Conservation (phyloP, 2,329 filamentous ascomycete species). For the Fulvia fulva region DNA sequence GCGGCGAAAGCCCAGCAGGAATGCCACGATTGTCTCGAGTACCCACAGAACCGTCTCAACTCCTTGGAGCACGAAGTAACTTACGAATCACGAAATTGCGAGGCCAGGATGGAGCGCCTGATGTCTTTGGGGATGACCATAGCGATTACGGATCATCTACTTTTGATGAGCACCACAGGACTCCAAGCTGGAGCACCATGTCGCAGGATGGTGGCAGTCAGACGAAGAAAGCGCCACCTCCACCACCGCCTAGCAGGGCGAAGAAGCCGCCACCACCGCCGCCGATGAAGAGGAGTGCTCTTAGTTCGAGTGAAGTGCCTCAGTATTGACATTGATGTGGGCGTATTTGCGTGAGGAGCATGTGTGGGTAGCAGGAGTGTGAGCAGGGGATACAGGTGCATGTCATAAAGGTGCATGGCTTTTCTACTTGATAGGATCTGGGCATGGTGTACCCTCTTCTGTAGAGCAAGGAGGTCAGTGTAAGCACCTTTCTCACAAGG, state of each 20-base stretch:
- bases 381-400: slow-evolving; percentile 1
- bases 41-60: slow-evolving; percentile 52
- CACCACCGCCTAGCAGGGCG: slow-evolving; percentile 52
- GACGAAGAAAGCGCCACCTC: slow-evolving; percentile 60
- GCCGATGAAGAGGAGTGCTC: slow-evolving; percentile 57
- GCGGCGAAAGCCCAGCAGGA: slow-evolving; percentile 49
- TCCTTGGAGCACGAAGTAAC: slow-evolving; percentile 47
- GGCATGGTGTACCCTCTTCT: neutral
- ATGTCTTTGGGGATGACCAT: slow-evolving; percentile 53
- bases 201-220: slow-evolving; percentile 14
- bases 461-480: neutral
- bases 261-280: slow-evolving; percentile 65
- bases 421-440: neutral
- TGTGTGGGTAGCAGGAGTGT: slow-evolving; percentile 7
- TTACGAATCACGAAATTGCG: slow-evolving; percentile 39
- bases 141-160: slow-evolving; percentile 42
- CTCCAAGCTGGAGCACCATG: slow-evolving; percentile 46
- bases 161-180: slow-evolving; percentile 34
- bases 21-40: slow-evolving; percentile 48
- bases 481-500: neutral
- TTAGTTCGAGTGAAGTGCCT: slow-evolving; percentile 39
- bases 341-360: neutral
- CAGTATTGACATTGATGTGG: slow-evolving; percentile 15
- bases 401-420: neutral
- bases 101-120: slow-evolving; percentile 30